Conservation (phyloP, 2,329 filamentous ascomycete genomes). For the Fusarium torreyae region DNA sequence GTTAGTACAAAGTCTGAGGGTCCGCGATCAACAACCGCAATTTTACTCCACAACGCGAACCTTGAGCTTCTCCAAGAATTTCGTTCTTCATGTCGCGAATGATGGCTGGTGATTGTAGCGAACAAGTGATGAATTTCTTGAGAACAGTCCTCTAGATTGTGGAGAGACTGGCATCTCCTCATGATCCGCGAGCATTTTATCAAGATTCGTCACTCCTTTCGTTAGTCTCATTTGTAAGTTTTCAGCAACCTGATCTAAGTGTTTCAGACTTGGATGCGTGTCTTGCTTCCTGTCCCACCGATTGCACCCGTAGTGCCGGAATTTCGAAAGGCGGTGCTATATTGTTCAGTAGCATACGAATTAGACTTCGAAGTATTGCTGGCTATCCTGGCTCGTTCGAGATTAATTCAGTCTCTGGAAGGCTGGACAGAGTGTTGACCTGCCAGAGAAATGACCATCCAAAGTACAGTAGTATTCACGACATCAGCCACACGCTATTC, state of each 20-base stretch:
- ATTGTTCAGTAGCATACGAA: background rate
- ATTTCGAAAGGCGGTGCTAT: constrained; percentile 1
- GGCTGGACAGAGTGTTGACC: constrained; percentile 5
- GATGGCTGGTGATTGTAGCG: background rate
- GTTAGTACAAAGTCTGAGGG: background rate
- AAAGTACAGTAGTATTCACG: constrained; percentile 16
- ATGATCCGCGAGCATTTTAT: constrained; percentile 1
- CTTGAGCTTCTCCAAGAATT: background rate
- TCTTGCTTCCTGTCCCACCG: constrained; percentile 13
- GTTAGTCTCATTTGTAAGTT: background rate
- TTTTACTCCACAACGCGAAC: constrained; percentile 1
- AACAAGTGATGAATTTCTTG: background rate
- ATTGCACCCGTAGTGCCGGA: constrained; percentile 13
- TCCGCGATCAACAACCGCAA: constrained; percentile 3
- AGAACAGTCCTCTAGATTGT: background rate
- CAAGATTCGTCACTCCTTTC: constrained; percentile 12
- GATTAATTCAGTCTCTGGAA: background rate
- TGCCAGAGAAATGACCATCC: constrained; percentile 10
- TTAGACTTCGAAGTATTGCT: constrained; percentile 14
- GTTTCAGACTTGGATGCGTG: background rate
- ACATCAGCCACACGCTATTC: constrained; percentile 20
- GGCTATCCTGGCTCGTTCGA: background rate
- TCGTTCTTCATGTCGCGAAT: background rate
- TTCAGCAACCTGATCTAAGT: constrained; percentile 7
- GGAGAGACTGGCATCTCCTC: background rate